Conservation (phyloP, 169 alveolate genomes). For the Plasmodium gallinaceum region DNA sequence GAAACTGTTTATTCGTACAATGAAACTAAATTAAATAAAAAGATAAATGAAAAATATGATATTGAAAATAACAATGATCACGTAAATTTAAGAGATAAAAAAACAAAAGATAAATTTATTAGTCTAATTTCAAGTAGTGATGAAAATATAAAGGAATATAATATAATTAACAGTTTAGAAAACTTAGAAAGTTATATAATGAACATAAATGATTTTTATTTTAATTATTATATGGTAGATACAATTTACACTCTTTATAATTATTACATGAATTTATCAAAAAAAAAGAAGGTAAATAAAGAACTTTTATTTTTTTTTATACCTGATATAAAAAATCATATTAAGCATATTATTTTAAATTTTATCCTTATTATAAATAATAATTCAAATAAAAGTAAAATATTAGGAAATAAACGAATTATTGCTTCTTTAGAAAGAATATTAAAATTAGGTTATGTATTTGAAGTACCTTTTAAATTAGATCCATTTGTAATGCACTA, state of each 20-base stretch:
- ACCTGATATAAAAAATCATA: slow-evolving; percentile 49
- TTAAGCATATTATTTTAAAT: slow-evolving; percentile 46
- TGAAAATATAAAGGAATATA: background rate
- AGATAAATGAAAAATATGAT: background rate
- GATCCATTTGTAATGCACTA: slow-evolving; percentile 30
- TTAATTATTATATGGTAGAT: slow-evolving; percentile 65
- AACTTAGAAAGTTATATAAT: background rate
- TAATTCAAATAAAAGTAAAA: slow-evolving; percentile 3
- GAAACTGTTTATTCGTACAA: background rate
- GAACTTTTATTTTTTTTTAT: slow-evolving; percentile 30
- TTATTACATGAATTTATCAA: slow-evolving; percentile 52
- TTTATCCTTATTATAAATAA: slow-evolving; percentile 33
- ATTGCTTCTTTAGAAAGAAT: slow-evolving; percentile 55
- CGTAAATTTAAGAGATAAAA: background rate
- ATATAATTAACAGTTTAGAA: background rate
- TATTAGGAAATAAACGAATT: slow-evolving; percentile 24
- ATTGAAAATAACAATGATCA: background rate
- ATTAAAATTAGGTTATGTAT: slow-evolving; percentile 22
- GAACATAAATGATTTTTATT: slow-evolving; percentile 24
- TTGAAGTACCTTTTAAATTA: slow-evolving; percentile 35
- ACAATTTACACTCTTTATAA: slow-evolving; percentile 58
- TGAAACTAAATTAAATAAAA: background rate
- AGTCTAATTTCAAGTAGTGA: background rate
- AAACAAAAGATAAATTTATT: background rate
- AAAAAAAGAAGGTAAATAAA: slow-evolving; percentile 18